Evolutionary conservation across 2,329 filamentous ascomycete genomes (phyloP), one percentile per base, ranked within the genome.

Genomic region (Aspergillus melleus): DNA sequence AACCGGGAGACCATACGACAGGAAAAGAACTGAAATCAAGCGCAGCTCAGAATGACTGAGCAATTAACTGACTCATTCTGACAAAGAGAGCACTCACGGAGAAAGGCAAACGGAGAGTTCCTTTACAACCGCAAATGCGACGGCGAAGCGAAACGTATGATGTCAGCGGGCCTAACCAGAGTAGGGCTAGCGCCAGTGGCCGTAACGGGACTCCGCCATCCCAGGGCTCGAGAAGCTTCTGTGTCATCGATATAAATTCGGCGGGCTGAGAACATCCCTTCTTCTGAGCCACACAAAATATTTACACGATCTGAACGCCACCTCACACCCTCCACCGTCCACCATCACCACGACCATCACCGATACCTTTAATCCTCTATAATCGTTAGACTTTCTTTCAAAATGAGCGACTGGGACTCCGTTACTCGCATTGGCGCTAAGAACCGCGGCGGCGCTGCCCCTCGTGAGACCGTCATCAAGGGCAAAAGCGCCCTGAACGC

Each of bases 381-480:
- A 19, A 49, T 58, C 22, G 24, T 6, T 50, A 49, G 50, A 53
- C 16, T 11, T 29, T 14, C 54, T 39, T 52, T 61, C 70, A 79
- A 69, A 68, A 85, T 86, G 88, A 88, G 90, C 74, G 92, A 96
- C 73, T 98, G 94, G 93, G 90, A 96, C 71, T 79, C 81, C 68
- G 87, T 90, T 70, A 96, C 92, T 80, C 96, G 95, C 85, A 98
- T 99, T 75, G 95, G 95, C 74, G 91, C 87, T 86, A 94, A 90
- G 80, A 86, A 85, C 73, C 87, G 88, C 72, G 85, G 88, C 67
- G 90, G 88, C 69, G 77, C 76, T 57, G 78, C 78, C 51, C 81
- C 86, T 68, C 90, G 91, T 69, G 92, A 97, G 84, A 96, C 90
- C 3, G 93, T 97, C 69, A 85, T 98, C 75, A 90, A 90, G 76